These are phyloP conservation scores for Papiliotrema fonsecae DNA, from an alignment of 1,284 basidiomycete species.

Conservation along the genomic window DNA sequence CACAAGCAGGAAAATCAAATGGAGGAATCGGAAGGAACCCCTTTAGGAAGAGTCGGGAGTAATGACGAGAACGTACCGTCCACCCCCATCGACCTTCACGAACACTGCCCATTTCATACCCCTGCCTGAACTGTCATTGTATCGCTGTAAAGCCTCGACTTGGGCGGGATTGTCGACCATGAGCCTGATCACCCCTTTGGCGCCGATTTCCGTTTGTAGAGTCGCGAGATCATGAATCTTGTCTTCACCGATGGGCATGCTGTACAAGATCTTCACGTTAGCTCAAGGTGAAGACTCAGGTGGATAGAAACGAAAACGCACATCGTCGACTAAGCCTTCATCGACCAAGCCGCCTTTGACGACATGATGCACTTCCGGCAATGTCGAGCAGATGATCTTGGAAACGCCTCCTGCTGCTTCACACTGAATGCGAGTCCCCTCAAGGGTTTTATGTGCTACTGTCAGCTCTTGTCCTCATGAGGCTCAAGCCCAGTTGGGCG, in stretches of 20 bases:
- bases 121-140: conserved; percentile 47
- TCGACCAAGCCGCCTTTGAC: conserved; percentile 53
- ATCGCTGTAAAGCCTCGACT: conserved; percentile 53
- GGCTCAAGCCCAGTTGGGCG: neutral
- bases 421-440: conserved; percentile 67
- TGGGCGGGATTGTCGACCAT: conserved; percentile 73
- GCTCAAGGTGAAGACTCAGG: neutral
- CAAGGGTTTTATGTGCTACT: conserved; percentile 58
- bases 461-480: conserved; percentile 6
- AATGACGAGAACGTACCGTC: conserved; percentile 55
- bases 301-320: conserved; percentile 57
- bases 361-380: conserved; percentile 38
- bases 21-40: too few species aligned
- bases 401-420: conserved; percentile 52
- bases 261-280: conserved; percentile 66
- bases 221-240: conserved; percentile 66
- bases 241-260: conserved; percentile 64
- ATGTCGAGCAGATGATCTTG: conserved; percentile 34
- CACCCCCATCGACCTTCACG: conserved; percentile 73
- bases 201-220: conserved; percentile 57
- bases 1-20: too few species aligned
- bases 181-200: conserved; percentile 59
- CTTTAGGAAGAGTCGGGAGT: neutral
- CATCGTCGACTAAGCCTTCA: conserved; percentile 65
- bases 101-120: conserved; percentile 63